phyloP scores from a whole-genome alignment of 225 moss, liverwort and hornwort species.

The Sphagnum contortum region DNA sequence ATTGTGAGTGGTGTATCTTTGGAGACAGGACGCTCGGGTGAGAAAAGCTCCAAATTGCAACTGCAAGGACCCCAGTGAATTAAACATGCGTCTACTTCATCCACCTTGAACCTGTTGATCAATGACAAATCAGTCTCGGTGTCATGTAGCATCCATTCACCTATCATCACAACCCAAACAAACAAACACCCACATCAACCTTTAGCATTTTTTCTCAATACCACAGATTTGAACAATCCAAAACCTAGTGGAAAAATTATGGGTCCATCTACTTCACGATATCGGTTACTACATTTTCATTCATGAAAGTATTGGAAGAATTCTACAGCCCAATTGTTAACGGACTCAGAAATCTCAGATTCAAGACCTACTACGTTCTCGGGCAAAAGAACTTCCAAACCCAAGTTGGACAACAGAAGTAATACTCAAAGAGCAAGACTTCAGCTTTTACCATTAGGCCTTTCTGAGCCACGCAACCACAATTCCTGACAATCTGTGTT shows the following conservation, averaged over 20 bases:
- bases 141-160: slow-evolving; percentile 64
- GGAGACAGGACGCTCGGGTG: slow-evolving; percentile 72
- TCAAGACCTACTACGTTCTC: too few relatives aligned
- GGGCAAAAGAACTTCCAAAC: too few relatives aligned
- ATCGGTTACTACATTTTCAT: too few relatives aligned
- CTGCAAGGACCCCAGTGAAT: slow-evolving; percentile 54
- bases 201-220: too few relatives aligned
- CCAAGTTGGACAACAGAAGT: too few relatives aligned
- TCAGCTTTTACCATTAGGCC: slow-evolving; percentile 61
- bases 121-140: slow-evolving; percentile 40
- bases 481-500: slow-evolving; percentile 45
- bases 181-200: too few relatives aligned
- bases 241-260: too few relatives aligned
- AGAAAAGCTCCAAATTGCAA: slow-evolving; percentile 79
- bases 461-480: slow-evolving; percentile 30
- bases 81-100: slow-evolving; percentile 61
- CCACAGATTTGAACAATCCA: too few relatives aligned
- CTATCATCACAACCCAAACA: slow-evolving; percentile 19
- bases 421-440: neutral
- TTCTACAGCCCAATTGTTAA: neutral
- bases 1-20: slow-evolving; percentile 59
- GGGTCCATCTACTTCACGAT: too few relatives aligned
- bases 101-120: slow-evolving; percentile 56
- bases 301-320: too few relatives aligned
- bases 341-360: too few relatives aligned